phyloP scores from a whole-genome alignment of 306 rosid species.

The Lathyrus tuberosus region DNA sequence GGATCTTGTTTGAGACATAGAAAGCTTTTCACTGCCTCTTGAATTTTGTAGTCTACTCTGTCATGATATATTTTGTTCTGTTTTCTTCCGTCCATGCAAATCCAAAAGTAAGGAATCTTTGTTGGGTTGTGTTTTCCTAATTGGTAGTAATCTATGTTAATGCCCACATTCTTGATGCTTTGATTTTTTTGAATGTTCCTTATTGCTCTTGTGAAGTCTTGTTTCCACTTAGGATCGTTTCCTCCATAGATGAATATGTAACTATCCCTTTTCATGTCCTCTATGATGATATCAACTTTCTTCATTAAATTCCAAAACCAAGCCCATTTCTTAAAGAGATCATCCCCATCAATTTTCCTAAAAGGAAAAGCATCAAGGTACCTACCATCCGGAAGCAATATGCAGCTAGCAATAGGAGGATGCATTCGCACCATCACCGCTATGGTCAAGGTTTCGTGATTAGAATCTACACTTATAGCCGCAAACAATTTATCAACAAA shows the following conservation, averaged over 20 bases:
- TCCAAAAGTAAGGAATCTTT: constrained; percentile 40
- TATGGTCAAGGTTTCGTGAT: too few relatives aligned
- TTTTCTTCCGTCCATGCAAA: constrained; percentile 41
- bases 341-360: too few relatives aligned
- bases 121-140: constrained; percentile 27
- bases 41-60: constrained; percentile 32
- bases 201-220: constrained; percentile 14
- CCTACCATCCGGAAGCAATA: too few relatives aligned
- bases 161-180: constrained; percentile 4
- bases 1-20: constrained; percentile 43
- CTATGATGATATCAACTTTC: constrained; percentile 15
- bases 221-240: constrained; percentile 27
- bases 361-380: too few relatives aligned
- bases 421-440: too few relatives aligned
- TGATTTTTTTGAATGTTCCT: constrained; percentile 17
- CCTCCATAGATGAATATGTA: too few relatives aligned
- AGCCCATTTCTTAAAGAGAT: constrained; percentile 31
- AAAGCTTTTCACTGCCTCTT: constrained; percentile 30
- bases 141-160: constrained; percentile 11
- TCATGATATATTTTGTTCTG: constrained; percentile 16
- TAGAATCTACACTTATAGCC: too few relatives aligned
- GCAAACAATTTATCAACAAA: too few relatives aligned
- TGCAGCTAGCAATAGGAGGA: too few relatives aligned
- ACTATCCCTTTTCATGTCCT: too few relatives aligned
- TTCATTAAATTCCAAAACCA: constrained; percentile 44